Evolutionary conservation across 164 flowering plant genomes (phyloP).

Genomic region (Vitis rupestris): DNA sequence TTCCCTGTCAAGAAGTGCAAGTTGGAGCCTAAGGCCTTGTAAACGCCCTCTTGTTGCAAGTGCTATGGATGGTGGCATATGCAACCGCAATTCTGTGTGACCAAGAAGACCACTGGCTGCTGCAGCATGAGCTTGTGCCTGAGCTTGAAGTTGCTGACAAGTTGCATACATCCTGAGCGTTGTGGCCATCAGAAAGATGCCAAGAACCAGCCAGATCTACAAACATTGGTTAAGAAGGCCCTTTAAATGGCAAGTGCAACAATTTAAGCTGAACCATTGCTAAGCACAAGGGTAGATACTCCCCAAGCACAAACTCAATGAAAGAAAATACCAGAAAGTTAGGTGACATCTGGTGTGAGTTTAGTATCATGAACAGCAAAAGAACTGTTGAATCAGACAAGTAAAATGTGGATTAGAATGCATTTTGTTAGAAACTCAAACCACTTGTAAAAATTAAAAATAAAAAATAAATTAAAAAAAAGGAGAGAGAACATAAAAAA

Average conservation of each 20-base stretch:
- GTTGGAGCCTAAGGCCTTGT: slow-evolving; percentile 93
- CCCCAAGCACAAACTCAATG: background rate
- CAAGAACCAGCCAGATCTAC: slow-evolving; percentile 93
- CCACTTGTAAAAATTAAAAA: background rate
- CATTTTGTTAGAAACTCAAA: background rate
- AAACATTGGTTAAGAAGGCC: slow-evolving; percentile 13
- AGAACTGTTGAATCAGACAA: slow-evolving; percentile 45
- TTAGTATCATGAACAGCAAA: slow-evolving; percentile 81
- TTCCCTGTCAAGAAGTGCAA: slow-evolving; percentile 98
- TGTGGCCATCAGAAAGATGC: slow-evolving; percentile 89
- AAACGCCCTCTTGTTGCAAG: slow-evolving; percentile 89
- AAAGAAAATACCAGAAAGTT: slow-evolving; percentile 78
- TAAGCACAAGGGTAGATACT: background rate
- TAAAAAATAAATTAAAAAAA: background rate
- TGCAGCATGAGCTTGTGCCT: slow-evolving; percentile 85
- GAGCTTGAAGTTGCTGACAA: slow-evolving; percentile 97
- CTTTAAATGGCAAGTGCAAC: too few relatives aligned
- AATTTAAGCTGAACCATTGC: too few relatives aligned
- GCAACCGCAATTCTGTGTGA: slow-evolving; percentile 82
- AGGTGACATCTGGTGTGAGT: slow-evolving; percentile 90
- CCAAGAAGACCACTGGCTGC: slow-evolving; percentile 86
- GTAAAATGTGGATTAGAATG: background rate
- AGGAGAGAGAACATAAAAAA: slow-evolving; percentile 10
- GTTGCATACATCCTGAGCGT: slow-evolving; percentile 94
- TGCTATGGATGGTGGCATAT: slow-evolving; percentile 89